phyloP scores from a whole-genome alignment of 2,329 filamentous ascomycete species.

The Metarhizium sp. region DNA sequence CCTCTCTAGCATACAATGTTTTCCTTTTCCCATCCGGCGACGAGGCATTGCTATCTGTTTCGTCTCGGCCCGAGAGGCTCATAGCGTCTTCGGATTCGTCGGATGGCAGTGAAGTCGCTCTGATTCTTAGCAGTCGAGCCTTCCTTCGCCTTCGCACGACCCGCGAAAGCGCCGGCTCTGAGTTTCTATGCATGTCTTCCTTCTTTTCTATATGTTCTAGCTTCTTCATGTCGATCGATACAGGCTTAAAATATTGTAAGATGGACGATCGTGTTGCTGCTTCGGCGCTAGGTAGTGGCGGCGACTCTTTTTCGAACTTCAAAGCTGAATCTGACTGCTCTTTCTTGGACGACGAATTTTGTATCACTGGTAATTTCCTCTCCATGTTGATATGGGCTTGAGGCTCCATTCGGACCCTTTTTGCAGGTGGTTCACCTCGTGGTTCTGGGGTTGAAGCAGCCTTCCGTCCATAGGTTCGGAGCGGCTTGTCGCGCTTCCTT shows the following conservation, averaged over 20 bases:
- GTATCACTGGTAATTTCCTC: neutral
- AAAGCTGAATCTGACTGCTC: neutral
- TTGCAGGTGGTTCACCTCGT: slow-evolving; percentile 15
- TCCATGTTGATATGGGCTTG: neutral
- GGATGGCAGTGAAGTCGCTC: slow-evolving; percentile 11
- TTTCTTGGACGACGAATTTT: neutral
- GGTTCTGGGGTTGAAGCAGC: slow-evolving; percentile 14
- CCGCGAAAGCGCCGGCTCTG: neutral
- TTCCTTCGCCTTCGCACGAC: slow-evolving; percentile 10
- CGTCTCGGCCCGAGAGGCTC: neutral
- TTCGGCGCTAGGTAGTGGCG: neutral
- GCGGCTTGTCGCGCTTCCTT: slow-evolving; percentile 22
- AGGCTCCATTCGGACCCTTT: slow-evolving; percentile 15
- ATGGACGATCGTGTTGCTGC: slow-evolving; percentile 22
- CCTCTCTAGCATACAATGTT: neutral
- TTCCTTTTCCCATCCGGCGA: neutral
- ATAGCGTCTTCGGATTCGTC: slow-evolving; percentile 5
- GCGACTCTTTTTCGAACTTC: neutral
- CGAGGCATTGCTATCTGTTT: neutral
- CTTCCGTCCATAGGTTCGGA: slow-evolving; percentile 32
- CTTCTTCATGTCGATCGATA: slow-evolving; percentile 6
- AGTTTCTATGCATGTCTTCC: neutral
- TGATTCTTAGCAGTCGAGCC: slow-evolving; percentile 20
- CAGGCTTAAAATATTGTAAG: slow-evolving; percentile 31
- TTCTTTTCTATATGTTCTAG: neutral